Evolutionary conservation across 2,329 filamentous ascomycete genomes (phyloP), one percentile per base, ranked within the genome.

Genomic region (Trichoderma atroviride): DNA sequence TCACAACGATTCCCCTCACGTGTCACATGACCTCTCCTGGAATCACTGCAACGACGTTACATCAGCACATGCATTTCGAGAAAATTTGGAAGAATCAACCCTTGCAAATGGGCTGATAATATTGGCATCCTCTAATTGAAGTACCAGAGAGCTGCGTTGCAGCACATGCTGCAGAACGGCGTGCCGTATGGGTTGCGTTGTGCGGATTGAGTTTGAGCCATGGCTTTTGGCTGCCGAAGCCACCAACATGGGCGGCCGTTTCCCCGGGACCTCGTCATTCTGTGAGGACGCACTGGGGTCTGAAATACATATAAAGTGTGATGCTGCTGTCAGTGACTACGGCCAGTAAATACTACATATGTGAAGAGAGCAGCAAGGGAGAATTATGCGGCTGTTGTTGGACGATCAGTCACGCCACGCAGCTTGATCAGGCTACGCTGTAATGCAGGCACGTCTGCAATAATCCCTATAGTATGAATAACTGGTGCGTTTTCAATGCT

Each of bases 11-110:
- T 70, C 69, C 69, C 69, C 60, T 60, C 60, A 60, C 47, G 43
- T 14, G 66, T 70, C 69, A 70, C 69, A 69, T 70, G 69, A 70
- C 69, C 69, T 53, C 40, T 57, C 47, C 64, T 50, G 57, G 57
- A 52, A 55, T 43, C 10, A 19, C 59, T 31, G 55, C 55, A 67
- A 19, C 55, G 56, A 66, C 40, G 68, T 69, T 61, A 52, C 68
- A 65, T 69, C 33, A 53, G 57, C 43, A 35, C 47, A 27, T 33
- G 19, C 13, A 61, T 37, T 27, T 53, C 19, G 43, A 50, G 27
- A 59, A 43, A 31, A 5, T 35, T 35, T 35, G 29, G 16, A 33
- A n/a, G 13, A 35, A 57, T 57, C 35, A n/a, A 19, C 33, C 62
- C 37, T 65, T 65, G n/a, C n/a, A 5, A 57, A 57, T 14, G 62